These are phyloP conservation scores for Lithospermum erythrorhizon DNA, from an alignment of 257 asterid species.

Conservation along the genomic window DNA sequence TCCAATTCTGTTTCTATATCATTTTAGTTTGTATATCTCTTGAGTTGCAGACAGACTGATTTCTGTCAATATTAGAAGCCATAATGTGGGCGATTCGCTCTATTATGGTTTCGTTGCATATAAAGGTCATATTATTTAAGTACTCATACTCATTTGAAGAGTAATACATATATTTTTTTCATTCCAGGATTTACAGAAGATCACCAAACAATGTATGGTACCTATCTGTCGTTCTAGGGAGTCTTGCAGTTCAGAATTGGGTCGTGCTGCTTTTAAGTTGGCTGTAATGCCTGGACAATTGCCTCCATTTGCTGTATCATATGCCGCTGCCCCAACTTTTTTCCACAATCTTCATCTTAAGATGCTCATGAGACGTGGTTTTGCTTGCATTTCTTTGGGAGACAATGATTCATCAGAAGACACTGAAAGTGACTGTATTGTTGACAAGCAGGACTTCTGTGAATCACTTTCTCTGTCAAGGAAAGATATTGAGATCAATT, in stretches of 20 bases:
- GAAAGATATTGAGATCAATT: conserved; percentile 15
- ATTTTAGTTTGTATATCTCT: neutral
- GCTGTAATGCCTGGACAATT: conserved; percentile 26
- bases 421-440: conserved; percentile 25
- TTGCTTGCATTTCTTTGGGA: conserved; percentile 24
- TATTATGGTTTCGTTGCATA: neutral
- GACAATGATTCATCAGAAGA: conserved; percentile 20
- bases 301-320: conserved; percentile 40
- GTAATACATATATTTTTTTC: conserved; percentile 14
- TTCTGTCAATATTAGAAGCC: neutral
- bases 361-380: conserved; percentile 30
- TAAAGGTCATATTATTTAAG: conserved; percentile 5
- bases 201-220: conserved; percentile 26
- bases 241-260: conserved; percentile 23
- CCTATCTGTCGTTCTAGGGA: conserved; percentile 45
- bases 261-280: conserved; percentile 27
- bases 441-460: conserved; percentile 21
- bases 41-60: neutral
- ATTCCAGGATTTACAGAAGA: conserved; percentile 37
- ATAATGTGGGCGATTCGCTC: neutral
- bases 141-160: conserved; percentile 6
- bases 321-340: conserved; percentile 39
- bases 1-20: conserved; percentile 5
- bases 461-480: conserved; percentile 20
- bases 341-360: conserved; percentile 33